Evolutionary conservation across 306 rosid genomes (phyloP), one percentile per base, ranked within the genome.

Genomic region (Acmispon strigosus): DNA sequence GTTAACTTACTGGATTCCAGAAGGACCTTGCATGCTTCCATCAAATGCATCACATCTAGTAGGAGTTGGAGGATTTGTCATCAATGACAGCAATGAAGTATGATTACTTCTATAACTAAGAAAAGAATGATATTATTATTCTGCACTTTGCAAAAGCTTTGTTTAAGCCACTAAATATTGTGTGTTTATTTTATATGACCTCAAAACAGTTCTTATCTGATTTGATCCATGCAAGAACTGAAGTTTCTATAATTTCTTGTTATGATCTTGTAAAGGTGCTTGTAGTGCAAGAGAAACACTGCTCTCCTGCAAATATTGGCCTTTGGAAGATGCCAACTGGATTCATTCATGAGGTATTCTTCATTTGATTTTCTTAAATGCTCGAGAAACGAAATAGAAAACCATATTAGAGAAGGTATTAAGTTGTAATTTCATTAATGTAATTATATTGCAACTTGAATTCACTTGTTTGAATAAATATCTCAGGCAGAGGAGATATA

Each of bases 291-390:
- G 99, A 90, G 81, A 91, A 84, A 69, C 88, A 91, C n/a, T 86
- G 92, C 66, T 78, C 81, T 52, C 81, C 97, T 4, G 39, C 81
- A 29, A 78, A 62, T 17, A 67, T 43, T 54, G 92, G 89, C 66
- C 86, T 90, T 54, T 94, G 99, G 99, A 94, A 94, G 86, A 90
- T 94, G 44, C 99, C 99, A 41, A 94, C 99, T 13, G 99, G 99
- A 16, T 94, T 90, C 76, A 84, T 94, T 79, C 86, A 81, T 20
- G 96, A 90, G 99, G 99, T 94, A 82, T 29, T 52, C 39, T 12
- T 68, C 41, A 3, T 37, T 16, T 7, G 0, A 27, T 48, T 69
- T 74, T 39, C 42, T 14, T 73, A 11, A 15, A 27, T 75, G 4
- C 2, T 16, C 17, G 41, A 5, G 45, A 57, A 54, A 5, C 8